Evolutionary conservation across 2,329 filamentous ascomycete genomes (phyloP), one percentile per base, ranked within the genome.

Genomic region (Paracoccidioides brasiliensis): DNA sequence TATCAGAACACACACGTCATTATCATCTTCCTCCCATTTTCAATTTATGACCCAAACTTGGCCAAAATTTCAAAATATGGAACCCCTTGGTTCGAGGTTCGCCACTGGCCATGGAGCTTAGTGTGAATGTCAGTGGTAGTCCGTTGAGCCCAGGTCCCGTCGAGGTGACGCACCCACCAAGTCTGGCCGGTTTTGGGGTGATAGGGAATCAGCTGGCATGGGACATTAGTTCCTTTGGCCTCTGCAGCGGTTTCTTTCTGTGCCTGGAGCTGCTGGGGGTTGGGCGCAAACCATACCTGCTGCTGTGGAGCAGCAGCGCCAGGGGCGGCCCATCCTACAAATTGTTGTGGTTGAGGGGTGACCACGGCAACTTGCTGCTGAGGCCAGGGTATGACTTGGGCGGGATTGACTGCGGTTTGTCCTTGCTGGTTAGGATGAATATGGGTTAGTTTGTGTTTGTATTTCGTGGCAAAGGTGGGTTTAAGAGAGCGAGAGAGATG

Each of bases 111-210:
- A 7, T 65, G 62, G 40, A 63, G 60, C 32, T 62, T 60, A 12
- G 65, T 61, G 48, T 62, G 60, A 46, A 67, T 68, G 14, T 66
- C 64, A 40, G 58, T 63, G 28, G 58, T 57, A n/a, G 66, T 67
- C 49, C 66, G 64, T 53, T 70, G 56, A 22, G 64, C 67, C 55
- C 63, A 72, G 40, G 60, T 60, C 10, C 67, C 66, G 58, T 70
- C 66, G 30, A 67, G 46, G 55, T 72, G 69, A 45, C 64, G 65
- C 56, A 66, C 68, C 64, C 65, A 72, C 55, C 65, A 70, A 45
- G 67, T 62, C 49, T 65, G 63, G 37, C 64, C 63, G 22, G 63
- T 54, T 10, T 58, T 61, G 2, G 66, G 61, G 55, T 64, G 63
- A 57, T 66, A 66, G 0, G 69, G 69, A 28, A 64, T 62, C 33